phyloP scores from a whole-genome alignment of 2,329 filamentous ascomycete species.

The Penicillium rolfsii region DNA sequence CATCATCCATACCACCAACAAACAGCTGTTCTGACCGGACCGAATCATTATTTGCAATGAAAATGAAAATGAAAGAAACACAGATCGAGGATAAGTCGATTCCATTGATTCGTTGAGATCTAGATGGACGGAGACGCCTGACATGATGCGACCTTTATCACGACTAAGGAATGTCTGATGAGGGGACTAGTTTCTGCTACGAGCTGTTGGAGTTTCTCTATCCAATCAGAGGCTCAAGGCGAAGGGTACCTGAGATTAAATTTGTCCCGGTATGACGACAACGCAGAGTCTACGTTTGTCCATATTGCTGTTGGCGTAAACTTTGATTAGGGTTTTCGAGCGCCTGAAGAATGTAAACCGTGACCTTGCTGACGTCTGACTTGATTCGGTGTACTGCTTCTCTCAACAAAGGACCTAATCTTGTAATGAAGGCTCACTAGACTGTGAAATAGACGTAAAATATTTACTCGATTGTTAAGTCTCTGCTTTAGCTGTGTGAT shows the following conservation, averaged over 20 bases:
- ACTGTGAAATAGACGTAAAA: neutral
- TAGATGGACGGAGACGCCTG: too few species aligned
- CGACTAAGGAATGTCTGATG: neutral
- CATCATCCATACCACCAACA: too few species aligned
- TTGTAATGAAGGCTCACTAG: neutral
- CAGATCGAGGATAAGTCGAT: too few species aligned
- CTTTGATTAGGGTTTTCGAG: neutral
- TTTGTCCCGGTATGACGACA: neutral
- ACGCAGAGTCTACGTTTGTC: neutral
- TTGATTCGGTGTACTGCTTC: neutral
- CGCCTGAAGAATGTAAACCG: neutral
- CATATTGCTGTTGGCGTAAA: neutral
- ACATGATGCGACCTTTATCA: neutral
- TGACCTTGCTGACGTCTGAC: neutral
- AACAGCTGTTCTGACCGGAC: too few species aligned
- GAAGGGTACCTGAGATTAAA: too few species aligned
- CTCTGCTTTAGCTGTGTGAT: neutral
- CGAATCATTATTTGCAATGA: too few species aligned
- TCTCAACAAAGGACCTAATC: neutral
- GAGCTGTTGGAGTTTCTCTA: too few species aligned
- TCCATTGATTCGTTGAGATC: too few species aligned
- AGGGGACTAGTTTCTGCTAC: neutral
- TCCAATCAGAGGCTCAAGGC: too few species aligned
- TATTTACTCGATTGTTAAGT: neutral
- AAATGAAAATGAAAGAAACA: too few species aligned